Conservation (phyloP, 2,329 filamentous ascomycete species). For the Colletotrichum tropicale region DNA sequence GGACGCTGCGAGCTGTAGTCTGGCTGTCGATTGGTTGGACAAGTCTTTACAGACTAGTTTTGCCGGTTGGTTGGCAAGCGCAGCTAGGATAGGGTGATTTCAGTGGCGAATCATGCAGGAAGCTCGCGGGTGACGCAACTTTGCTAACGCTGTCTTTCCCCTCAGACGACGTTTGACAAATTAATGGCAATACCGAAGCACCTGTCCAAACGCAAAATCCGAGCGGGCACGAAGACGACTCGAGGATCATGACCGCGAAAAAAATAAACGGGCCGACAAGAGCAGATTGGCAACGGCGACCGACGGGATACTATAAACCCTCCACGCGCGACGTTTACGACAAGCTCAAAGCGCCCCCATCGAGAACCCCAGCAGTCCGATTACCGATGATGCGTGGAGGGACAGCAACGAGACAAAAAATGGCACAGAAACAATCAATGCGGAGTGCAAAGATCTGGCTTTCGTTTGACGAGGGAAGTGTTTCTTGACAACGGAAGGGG, state of each 20-base stretch:
- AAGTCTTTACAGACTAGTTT: not conserved
- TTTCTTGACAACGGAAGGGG: not conserved
- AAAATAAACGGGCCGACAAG: not conserved
- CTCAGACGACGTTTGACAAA: not conserved
- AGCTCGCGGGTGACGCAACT: not conserved
- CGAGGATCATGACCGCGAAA: not conserved
- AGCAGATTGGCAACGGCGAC: not conserved
- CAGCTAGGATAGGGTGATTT: not conserved
- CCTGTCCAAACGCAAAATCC: not conserved
- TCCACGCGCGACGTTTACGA: not conserved
- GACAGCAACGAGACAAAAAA: not conserved
- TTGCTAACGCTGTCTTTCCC: not conserved
- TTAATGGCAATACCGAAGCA: not conserved
- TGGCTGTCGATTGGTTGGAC: not conserved
- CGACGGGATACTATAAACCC: not conserved
- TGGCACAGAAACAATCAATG: not conserved
- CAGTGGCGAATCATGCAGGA: not conserved
- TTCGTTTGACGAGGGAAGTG: not conserved
- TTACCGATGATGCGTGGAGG: not conserved
- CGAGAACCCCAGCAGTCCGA: not conserved
- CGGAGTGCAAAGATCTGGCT: not conserved
- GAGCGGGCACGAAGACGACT: not conserved
- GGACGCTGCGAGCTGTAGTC: not conserved
- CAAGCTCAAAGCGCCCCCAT: not conserved
- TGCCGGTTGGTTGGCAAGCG: not conserved